These are phyloP conservation scores for Hippophae gyantsensis DNA, from an alignment of 306 rosid genomes.

Conservation along the genomic window DNA sequence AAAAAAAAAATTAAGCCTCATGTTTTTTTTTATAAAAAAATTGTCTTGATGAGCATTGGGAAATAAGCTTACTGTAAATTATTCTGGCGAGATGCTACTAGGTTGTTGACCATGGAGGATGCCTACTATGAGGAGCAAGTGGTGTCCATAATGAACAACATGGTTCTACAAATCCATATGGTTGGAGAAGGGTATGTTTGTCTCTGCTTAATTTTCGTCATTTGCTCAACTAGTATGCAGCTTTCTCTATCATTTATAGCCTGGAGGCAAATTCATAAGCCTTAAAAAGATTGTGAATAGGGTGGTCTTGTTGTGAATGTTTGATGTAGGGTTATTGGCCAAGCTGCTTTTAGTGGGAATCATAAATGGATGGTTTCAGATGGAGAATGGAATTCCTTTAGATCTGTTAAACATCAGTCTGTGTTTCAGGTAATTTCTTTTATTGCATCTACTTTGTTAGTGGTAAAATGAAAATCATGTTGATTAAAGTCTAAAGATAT, in stretches of 20 bases:
- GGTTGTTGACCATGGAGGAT: conserved; percentile 71
- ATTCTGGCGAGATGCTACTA: conserved; percentile 26
- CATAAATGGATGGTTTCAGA: conserved; percentile 63
- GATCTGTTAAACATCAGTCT: conserved; percentile 16
- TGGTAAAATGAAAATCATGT: too few relatives aligned
- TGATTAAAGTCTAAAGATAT: too few relatives aligned
- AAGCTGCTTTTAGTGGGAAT: conserved; percentile 63
- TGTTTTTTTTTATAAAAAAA: too few relatives aligned
- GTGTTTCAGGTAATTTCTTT: conserved; percentile 31
- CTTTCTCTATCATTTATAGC: background rate
- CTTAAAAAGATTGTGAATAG: background rate
- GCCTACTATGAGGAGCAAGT: conserved; percentile 50
- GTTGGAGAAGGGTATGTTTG: conserved; percentile 70
- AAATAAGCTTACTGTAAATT: conserved; percentile 12
- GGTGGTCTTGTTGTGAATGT: conserved; percentile 17
- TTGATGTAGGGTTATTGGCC: conserved; percentile 52
- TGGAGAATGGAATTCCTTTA: conserved; percentile 31
- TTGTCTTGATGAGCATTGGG: conserved; percentile 13
- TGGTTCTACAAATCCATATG: conserved; percentile 51
- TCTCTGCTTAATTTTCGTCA: background rate
- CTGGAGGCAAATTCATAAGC: background rate
- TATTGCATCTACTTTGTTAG: background rate
- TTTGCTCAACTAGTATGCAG: background rate
- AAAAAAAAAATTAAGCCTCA: too few relatives aligned
- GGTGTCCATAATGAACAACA: conserved; percentile 31